Evolutionary conservation across 768 basidiomycete genomes (phyloP).

Genomic region (Rubroboletus pulcherrimus): DNA sequence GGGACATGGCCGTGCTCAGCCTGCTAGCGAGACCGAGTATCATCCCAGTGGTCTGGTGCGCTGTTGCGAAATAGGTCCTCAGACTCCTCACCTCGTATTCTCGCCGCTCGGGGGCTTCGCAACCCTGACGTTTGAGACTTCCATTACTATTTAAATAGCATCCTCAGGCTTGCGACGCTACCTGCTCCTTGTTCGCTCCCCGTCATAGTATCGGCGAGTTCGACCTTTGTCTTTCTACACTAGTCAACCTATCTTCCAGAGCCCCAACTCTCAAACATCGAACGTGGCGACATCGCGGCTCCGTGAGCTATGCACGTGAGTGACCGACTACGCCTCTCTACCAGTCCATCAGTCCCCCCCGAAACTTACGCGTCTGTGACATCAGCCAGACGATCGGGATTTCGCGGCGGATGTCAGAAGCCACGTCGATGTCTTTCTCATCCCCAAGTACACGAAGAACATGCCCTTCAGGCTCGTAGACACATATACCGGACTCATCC

Average conservation of each 20-base stretch:
- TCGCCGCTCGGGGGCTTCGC: neutral
- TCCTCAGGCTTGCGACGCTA: neutral
- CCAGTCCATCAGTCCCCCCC: neutral
- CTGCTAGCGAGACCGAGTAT: neutral
- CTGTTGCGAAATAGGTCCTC: no score
- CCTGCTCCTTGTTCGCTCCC: neutral
- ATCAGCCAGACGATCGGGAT: neutral
- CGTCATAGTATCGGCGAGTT: neutral
- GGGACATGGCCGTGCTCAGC: neutral
- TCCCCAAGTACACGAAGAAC: conserved; percentile 10
- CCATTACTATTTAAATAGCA: neutral
- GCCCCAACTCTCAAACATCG: neutral
- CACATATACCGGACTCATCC: conserved; percentile 25
- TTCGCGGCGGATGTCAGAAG: conserved; percentile 12
- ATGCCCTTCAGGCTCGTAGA: conserved; percentile 26
- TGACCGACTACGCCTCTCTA: neutral
- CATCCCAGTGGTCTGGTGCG: neutral
- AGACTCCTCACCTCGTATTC: no score
- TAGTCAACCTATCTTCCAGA: neutral
- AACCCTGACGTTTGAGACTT: neutral
- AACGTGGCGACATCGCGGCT: neutral
- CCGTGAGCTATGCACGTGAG: conserved; percentile 7
- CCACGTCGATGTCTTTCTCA: conserved; percentile 14
- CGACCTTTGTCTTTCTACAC: neutral
- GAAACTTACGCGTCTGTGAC: neutral